phyloP scores from a whole-genome alignment of 2,329 filamentous ascomycete species.

The Claviceps paspali region DNA sequence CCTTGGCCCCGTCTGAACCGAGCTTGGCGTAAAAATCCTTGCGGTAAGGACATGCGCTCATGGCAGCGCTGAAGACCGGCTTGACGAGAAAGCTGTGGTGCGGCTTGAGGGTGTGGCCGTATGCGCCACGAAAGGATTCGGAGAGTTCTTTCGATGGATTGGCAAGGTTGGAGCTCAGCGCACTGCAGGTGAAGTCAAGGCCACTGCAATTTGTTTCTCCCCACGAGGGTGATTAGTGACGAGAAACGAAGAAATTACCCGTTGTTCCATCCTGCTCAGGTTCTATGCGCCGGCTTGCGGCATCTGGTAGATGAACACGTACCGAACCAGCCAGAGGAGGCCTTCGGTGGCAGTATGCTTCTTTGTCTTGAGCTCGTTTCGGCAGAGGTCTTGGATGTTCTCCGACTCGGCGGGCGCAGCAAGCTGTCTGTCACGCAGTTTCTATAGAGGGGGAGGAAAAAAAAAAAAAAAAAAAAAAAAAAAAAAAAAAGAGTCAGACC shows the following conservation, averaged over 20 bases:
- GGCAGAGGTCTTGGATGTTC: constrained; percentile 70
- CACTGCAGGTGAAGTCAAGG: constrained; percentile 83
- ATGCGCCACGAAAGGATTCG: constrained; percentile 73
- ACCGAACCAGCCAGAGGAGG: constrained; percentile 82
- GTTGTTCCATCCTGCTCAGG: too few species aligned
- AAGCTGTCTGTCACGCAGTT: constrained; percentile 72
- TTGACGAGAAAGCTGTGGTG: constrained; percentile 84
- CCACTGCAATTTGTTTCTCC: constrained; percentile 38
- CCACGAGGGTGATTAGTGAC: background rate
- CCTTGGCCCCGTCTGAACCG: constrained; percentile 48
- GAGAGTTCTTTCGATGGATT: constrained; percentile 60
- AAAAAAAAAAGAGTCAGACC: background rate
- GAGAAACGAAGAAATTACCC: too few species aligned
- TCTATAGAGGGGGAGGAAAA: too few species aligned
- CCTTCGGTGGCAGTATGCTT: constrained; percentile 83
- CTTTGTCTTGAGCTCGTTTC: constrained; percentile 79
- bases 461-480: too few species aligned
- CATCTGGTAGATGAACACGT: constrained; percentile 14
- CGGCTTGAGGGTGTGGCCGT: constrained; percentile 75
- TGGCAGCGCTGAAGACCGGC: constrained; percentile 83
- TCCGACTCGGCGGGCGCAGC: constrained; percentile 65
- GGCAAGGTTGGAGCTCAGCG: constrained; percentile 61
- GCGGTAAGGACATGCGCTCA: constrained; percentile 85
- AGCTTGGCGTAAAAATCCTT: constrained; percentile 89
- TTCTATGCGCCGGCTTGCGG: too few species aligned